Base-by-base conservation (phyloP, 2,329 filamentous ascomycete genomes). In the Rutstroemia sp. region DNA sequence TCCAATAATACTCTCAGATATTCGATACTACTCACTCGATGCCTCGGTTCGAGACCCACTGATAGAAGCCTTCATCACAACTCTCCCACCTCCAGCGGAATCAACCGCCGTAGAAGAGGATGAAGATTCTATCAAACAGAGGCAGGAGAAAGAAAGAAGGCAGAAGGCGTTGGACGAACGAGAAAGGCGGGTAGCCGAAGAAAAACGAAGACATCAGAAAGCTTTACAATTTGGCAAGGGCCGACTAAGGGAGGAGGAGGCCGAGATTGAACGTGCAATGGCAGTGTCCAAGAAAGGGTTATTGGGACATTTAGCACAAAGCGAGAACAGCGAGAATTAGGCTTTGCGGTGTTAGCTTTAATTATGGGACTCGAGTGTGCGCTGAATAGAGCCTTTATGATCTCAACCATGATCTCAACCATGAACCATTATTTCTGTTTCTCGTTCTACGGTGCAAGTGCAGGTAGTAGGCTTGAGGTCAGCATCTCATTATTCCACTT, bases 11-110 rank as follows among this genome's bases (percentile, higher is more conserved):
- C 73, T 88, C 1, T 75, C 77, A 16, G 88, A 92, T 66, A 70
- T 89, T 38, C 80, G 86, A 46, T 92, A 83, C 69, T 82, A 89
- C 36, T 84, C 83, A 4, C 73, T 92, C 0, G 79, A 85, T 25
- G 69, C 80, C 0, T 71, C 75, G 40, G 75, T 78, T 0, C 78
- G 89, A 17, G 84, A 91, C 61, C 72, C 79, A 1, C 72, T 92
- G 5, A 72, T 92, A 6, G 80, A 83, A 65, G 79, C 81, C 3
- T 87, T 84, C 65, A 81, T 92, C 27, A 77, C 80, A 57, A 84
- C 78, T 0, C 72, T 92, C 1, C 78, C 79, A 3, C 76, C 82
- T 4, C 78, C 83, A 17, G 83, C 83, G 0, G 76, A 77, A 30
- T 71, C 72, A 2, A 66, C 67, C 1, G 67, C 65, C 8, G 77